A percentile compares a stretch with the other conserved stretches of the same genome.
Conservation (phyloP, 441 rosid genomes). For the Metrosideros polymorpha region DNA sequence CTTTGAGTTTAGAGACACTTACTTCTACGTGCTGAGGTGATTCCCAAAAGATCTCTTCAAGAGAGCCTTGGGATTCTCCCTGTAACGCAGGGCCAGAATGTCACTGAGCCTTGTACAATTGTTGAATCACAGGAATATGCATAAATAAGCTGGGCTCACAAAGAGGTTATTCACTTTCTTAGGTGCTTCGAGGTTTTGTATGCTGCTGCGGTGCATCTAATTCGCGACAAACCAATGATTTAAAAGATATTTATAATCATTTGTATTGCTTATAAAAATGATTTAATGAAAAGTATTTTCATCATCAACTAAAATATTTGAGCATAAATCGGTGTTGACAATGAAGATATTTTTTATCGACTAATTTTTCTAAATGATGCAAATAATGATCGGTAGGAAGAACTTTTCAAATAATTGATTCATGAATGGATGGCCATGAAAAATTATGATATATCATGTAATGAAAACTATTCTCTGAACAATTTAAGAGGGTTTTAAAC, state of each 20-base stretch:
- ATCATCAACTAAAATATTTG: background rate
- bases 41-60: slow-evolving; percentile 28
- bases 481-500: background rate
- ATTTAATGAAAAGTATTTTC: background rate
- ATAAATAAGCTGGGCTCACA: background rate
- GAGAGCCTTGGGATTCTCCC: slow-evolving; percentile 33
- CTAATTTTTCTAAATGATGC: background rate
- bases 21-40: slow-evolving; percentile 42
- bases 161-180: background rate
- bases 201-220: background rate
- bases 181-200: background rate
- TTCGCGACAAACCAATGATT: background rate
- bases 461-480: background rate
- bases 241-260: background rate
- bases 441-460: background rate
- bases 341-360: background rate
- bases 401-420: background rate
- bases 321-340: background rate
- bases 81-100: background rate
- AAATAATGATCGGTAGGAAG: background rate
- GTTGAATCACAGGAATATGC: background rate
- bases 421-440: background rate
- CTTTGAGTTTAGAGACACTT: slow-evolving; percentile 44
- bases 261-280: too few species aligned
- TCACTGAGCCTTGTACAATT: background rate